Percentiles rank a stretch among this genome's conserved stretches.
These are phyloP conservation scores for Daldinia concentrica DNA, from an alignment of 495 filamentous ascomycete species.

Conservation along the genomic window DNA sequence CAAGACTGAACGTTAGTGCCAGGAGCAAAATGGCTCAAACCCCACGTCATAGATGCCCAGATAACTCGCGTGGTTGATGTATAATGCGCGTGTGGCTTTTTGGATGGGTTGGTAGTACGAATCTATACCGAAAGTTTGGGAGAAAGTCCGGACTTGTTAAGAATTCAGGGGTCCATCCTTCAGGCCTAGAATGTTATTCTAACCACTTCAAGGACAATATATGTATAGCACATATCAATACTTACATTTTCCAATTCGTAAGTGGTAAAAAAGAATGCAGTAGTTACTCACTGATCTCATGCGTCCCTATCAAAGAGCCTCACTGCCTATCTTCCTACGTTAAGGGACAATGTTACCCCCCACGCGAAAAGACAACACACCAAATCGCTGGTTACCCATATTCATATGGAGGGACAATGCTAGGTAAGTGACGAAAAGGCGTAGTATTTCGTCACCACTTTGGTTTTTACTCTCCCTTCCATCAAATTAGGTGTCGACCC, in stretches of 20 bases:
- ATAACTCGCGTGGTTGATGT: neutral
- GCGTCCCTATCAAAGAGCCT: constrained; percentile 33
- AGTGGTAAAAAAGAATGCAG: constrained; percentile 25
- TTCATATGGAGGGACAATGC: constrained; percentile 26
- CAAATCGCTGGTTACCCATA: constrained; percentile 24
- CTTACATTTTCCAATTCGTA: neutral
- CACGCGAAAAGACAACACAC: constrained; percentile 19
- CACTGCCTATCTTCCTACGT: constrained; percentile 33
- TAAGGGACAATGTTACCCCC: constrained; percentile 33
- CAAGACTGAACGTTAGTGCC: neutral
- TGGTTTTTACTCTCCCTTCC: constrained; percentile 11
- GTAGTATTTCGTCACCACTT: constrained; percentile 33
- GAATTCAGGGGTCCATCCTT: neutral
- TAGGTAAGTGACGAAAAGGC: constrained; percentile 12
- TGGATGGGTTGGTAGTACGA: constrained; percentile 21
- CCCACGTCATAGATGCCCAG: neutral
- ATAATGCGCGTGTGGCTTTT: constrained; percentile 34
- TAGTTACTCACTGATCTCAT: neutral
- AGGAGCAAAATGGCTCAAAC: neutral
- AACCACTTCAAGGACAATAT: neutral
- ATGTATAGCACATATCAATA: neutral
- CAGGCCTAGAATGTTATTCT: no score
- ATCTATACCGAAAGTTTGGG: constrained; percentile 29
- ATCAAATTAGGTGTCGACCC: constrained; percentile 13
- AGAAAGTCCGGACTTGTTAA: constrained; percentile 18